Evolutionary conservation across 2,329 filamentous ascomycete species (phyloP), one percentile per base, ranked within the genome.

Genomic region (Exophiala phaeomuriformis): DNA sequence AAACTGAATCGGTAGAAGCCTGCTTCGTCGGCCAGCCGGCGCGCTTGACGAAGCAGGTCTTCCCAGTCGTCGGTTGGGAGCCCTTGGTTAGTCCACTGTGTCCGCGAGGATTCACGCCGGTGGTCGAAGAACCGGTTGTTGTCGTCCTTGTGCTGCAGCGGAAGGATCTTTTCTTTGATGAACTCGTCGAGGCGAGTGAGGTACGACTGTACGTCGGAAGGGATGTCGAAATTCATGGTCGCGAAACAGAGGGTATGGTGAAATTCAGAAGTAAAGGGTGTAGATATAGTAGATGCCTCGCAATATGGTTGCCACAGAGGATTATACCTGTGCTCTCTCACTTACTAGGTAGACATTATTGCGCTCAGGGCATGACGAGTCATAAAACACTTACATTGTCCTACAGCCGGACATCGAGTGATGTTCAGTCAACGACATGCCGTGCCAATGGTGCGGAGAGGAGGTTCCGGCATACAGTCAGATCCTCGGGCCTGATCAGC

Each of bases 71-170:
- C 66, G 4, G 73, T 73, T 0, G 81, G 81, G 2, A 83, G 71
- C 2, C 81, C 80, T 47, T 51, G 53, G 39, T 75, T 75, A 50
- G 77, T 75, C 79, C 80, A 84, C 63, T 84, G 75, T 1, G 81
- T 84, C 33, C 81, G 77, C 4, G 78, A 71, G 62, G 82, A 74
- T 61, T 84, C 81, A 58, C 81, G 77, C 12, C 81, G 76, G 66
- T 84, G 77, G 65, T 84, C 80, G 67, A 84, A 84, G 74, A 84
- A 84, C 53, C 80, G 76, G 51, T 80, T 72, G 63, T 84, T 84
- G 65, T 83, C 78, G 62, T 79, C 67, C 28, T 69, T 67, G 57
- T 76, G 67, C 64, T 84, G 78, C 1, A 82, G 68, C 1, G 79
- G 79, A 0, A 69, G 66, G 59, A 82, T 83, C 46, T 74, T 72